Evolutionary conservation across 495 filamentous ascomycete species (phyloP).

Genomic region (Xylaria nigripes): DNA sequence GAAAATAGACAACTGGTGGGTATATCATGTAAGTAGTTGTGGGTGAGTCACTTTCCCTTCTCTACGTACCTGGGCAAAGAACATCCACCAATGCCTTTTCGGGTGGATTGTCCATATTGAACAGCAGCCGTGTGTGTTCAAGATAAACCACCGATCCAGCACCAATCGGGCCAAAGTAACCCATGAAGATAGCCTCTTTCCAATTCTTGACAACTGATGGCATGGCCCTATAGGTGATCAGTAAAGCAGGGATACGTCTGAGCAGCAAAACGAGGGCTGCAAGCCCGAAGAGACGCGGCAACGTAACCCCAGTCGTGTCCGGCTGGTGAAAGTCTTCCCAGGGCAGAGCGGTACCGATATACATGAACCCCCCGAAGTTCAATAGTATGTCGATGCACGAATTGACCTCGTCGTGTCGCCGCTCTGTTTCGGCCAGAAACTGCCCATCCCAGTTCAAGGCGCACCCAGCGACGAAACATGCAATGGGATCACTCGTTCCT

Average conservation of each 20-base stretch:
- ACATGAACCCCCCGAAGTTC: slow-evolving; percentile 79
- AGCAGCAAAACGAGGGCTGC: slow-evolving; percentile 70
- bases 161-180: slow-evolving; percentile 87
- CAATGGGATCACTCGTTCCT: slow-evolving; percentile 82
- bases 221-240: slow-evolving; percentile 53
- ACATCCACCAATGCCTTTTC: slow-evolving; percentile 43
- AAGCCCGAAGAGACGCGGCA: slow-evolving; percentile 59
- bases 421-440: slow-evolving; percentile 73
- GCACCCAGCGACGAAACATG: slow-evolving; percentile 86
- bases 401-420: slow-evolving; percentile 65
- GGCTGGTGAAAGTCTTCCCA: slow-evolving; percentile 49
- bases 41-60: slow-evolving; percentile 10
- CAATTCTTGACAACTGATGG: slow-evolving; percentile 54
- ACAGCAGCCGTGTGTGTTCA: slow-evolving; percentile 48
- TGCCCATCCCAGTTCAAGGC: slow-evolving; percentile 79
- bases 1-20: slow-evolving; percentile 45
- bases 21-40: slow-evolving; percentile 3
- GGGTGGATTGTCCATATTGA: slow-evolving; percentile 45
- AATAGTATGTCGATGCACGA: slow-evolving; percentile 68
- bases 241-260: slow-evolving; percentile 33
- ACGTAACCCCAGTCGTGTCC: slow-evolving; percentile 37
- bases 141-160: slow-evolving; percentile 83
- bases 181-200: slow-evolving; percentile 67
- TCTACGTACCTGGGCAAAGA: slow-evolving; percentile 23
- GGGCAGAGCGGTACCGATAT: slow-evolving; percentile 73